phyloP scores from a whole-genome alignment of 768 basidiomycete species.

The Hypholoma sublateritium region DNA sequence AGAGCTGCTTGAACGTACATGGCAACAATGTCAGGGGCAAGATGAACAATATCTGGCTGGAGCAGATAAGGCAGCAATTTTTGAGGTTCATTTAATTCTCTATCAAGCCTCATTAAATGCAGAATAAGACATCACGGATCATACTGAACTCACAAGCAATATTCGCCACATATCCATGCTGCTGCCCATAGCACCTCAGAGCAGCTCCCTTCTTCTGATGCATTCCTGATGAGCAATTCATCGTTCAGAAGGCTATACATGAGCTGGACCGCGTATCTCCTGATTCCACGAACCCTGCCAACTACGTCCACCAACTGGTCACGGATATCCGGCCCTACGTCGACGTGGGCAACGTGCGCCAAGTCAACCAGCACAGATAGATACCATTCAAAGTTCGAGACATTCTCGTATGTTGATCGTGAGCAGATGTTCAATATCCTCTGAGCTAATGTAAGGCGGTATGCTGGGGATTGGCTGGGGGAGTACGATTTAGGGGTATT shows the following conservation, averaged over 20 bases:
- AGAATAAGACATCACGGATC: neutral
- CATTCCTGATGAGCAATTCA: conserved; percentile 67
- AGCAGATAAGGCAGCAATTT: conserved; percentile 72
- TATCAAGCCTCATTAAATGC: conserved; percentile 24
- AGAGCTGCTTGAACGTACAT: conserved; percentile 81
- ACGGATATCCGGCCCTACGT: conserved; percentile 75
- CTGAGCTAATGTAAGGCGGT: conserved; percentile 80
- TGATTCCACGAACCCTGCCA: conserved; percentile 72
- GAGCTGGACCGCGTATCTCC: conserved; percentile 79
- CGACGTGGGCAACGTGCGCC: conserved; percentile 80
- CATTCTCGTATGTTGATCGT: conserved; percentile 78
- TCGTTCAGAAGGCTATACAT: conserved; percentile 84
- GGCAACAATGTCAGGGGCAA: conserved; percentile 65
- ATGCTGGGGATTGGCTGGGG: conserved; percentile 76
- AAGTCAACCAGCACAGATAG: conserved; percentile 92
- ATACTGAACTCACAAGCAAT: conserved; percentile 67
- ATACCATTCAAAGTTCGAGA: conserved; percentile 97
- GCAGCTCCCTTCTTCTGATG: conserved; percentile 70
- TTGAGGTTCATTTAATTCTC: conserved; percentile 78
- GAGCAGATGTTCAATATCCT: conserved; percentile 87
- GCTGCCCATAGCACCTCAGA: conserved; percentile 90
- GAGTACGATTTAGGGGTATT: conserved; percentile 34
- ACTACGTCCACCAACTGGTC: conserved; percentile 87
- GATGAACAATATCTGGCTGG: conserved; percentile 52
- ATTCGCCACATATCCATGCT: conserved; percentile 96